Evolutionary conservation across 139 green algal genomes (phyloP).

Genomic region (Coelastrella sp.): DNA sequence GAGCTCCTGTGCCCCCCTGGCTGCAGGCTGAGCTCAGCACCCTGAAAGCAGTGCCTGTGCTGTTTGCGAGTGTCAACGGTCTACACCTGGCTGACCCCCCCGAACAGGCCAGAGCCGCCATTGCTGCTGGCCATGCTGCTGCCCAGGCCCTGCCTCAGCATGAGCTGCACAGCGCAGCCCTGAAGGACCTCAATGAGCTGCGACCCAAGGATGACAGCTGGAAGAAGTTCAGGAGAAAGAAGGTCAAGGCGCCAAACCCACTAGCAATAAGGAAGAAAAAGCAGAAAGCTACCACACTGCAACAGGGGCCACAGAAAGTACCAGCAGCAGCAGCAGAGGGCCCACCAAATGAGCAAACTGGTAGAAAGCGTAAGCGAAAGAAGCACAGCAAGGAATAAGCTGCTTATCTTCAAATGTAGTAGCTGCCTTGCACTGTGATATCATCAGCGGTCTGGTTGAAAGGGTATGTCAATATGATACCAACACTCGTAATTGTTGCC

Average conservation of each 20-base stretch:
- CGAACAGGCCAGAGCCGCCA: constrained; percentile 46
- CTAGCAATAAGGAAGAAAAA: constrained; percentile 30
- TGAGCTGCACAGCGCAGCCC: constrained; percentile 34
- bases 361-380: constrained; percentile 38
- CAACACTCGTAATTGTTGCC: too few relatives aligned
- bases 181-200: constrained; percentile 45
- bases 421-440: not conserved
- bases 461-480: too few relatives aligned
- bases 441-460: too few relatives aligned
- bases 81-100: constrained; percentile 63
- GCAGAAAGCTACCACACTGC: not conserved
- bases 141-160: constrained; percentile 42
- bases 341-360: not conserved
- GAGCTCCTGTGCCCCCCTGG: constrained; percentile 13
- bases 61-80: constrained; percentile 72
- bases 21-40: constrained; percentile 44
- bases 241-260: constrained; percentile 43
- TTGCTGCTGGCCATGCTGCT: constrained; percentile 36
- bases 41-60: constrained; percentile 52
- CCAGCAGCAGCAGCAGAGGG: constrained; percentile 22
- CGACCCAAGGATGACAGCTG: constrained; percentile 33
- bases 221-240: constrained; percentile 46
- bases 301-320: constrained; percentile 25
- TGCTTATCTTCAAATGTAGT: not conserved
- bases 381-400: constrained; percentile 11